Percentiles rank a stretch among this genome's conserved stretches.
Evolutionary conservation across 129 eudicot genomes (phyloP).

Genomic region (Tagetes patula): DNA sequence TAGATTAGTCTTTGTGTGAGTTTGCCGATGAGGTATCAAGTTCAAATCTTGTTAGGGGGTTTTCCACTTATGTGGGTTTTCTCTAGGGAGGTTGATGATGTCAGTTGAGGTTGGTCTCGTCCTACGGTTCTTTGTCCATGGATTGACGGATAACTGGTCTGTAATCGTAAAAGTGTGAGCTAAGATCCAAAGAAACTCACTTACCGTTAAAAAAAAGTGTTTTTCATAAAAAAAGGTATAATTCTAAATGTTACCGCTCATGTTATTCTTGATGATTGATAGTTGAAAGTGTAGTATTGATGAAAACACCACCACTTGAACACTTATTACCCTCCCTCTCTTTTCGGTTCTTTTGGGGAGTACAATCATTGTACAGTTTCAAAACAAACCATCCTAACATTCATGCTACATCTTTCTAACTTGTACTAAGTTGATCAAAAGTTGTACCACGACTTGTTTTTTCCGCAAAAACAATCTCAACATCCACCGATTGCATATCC

Average conservation of each 20-base stretch:
- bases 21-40: too few species aligned
- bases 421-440: slow-evolving; percentile 10
- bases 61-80: too few species aligned
- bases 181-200: too few species aligned
- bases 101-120: too few species aligned
- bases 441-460: not conserved
- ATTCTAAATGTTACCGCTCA: not conserved
- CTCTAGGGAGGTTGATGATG: too few species aligned
- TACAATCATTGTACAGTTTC: slow-evolving; percentile 12
- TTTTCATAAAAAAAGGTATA: too few species aligned
- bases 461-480: not conserved
- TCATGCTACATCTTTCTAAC: slow-evolving; percentile 1
- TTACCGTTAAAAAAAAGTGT: not conserved
- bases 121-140: too few species aligned
- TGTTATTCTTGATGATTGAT: slow-evolving; percentile 5
- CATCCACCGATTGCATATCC: not conserved
- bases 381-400: not conserved
- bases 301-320: not conserved
- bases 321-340: slow-evolving; percentile 8
- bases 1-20: too few species aligned
- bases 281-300: slow-evolving; percentile 5
- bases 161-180: too few species aligned
- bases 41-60: too few species aligned
- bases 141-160: too few species aligned
- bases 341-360: slow-evolving; percentile 9